phyloP scores from a whole-genome alignment of 2,329 filamentous ascomycete species.

The Leptographium wingfieldii region DNA sequence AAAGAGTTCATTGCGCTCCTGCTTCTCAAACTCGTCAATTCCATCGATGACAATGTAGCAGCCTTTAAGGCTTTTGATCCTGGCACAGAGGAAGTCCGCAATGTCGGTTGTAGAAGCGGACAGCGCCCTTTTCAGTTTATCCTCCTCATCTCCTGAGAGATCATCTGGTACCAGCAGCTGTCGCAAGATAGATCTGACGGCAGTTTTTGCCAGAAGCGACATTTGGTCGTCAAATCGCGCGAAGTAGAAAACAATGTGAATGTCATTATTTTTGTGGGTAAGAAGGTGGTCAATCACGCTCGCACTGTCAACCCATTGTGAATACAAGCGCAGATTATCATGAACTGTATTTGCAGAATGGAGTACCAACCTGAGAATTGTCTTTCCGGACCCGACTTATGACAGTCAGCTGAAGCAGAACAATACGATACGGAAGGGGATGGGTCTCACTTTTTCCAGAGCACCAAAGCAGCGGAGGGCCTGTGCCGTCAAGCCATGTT shows the following conservation, averaged over 20 bases:
- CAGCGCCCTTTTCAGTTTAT: background rate
- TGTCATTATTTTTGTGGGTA: background rate
- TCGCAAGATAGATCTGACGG: background rate
- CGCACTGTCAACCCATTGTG: background rate
- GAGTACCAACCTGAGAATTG: background rate
- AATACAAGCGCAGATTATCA: background rate
- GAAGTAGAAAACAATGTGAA: background rate
- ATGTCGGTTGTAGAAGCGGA: background rate
- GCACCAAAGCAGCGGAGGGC: background rate
- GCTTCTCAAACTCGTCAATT: background rate
- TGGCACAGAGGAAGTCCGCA: background rate
- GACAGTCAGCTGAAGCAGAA: background rate
- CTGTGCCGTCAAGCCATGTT: background rate
- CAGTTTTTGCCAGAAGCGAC: background rate
- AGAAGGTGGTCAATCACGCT: background rate
- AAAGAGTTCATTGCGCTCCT: background rate
- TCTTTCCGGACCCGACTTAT: background rate
- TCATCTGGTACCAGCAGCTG: background rate
- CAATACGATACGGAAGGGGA: background rate
- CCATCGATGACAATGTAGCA: background rate
- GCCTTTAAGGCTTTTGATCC: background rate
- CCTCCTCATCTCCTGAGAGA: background rate
- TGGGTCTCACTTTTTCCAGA: background rate
- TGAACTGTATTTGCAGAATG: background rate
- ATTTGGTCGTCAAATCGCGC: background rate